phyloP scores from a whole-genome alignment of 1,284 basidiomycete species.

The Ganoderma boninense region DNA sequence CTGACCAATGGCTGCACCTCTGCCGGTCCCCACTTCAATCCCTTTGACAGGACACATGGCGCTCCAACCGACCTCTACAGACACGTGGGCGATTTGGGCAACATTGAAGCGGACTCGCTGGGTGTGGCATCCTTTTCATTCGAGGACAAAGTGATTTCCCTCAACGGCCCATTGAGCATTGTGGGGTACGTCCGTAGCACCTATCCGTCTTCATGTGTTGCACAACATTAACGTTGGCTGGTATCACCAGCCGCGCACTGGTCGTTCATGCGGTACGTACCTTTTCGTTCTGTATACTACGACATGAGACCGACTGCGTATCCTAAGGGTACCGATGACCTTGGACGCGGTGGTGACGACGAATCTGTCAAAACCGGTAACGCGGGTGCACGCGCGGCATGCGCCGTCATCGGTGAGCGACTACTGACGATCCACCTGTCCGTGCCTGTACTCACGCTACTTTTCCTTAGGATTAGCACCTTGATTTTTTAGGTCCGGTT shows the following conservation, averaged over 20 bases:
- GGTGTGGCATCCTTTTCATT: conserved; percentile 70
- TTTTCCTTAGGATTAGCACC: conserved; percentile 1
- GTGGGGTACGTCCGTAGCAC: conserved; percentile 59
- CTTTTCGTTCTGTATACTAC: neutral
- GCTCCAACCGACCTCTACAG: conserved; percentile 63
- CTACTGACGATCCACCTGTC: neutral
- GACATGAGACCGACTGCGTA: conserved; percentile 8
- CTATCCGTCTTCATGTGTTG: neutral
- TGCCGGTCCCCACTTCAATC: conserved; percentile 83
- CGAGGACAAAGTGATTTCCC: conserved; percentile 67
- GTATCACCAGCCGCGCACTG: conserved; percentile 48
- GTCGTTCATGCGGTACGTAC: conserved; percentile 5
- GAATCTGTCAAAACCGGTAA: conserved; percentile 81
- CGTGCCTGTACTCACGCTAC: neutral
- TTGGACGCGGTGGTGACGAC: conserved; percentile 71
- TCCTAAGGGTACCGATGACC: conserved; percentile 73
- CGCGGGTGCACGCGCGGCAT: conserved; percentile 75
- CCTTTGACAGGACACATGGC: conserved; percentile 71
- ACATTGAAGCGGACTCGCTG: conserved; percentile 68
- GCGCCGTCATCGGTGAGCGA: conserved; percentile 74
- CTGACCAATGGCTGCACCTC: conserved; percentile 73
- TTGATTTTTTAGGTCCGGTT: neutral
- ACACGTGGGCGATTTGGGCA: conserved; percentile 84
- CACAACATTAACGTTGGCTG: neutral
- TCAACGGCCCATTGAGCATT: conserved; percentile 77